Evolutionary conservation across 805 yeast genomes (phyloP).

Genomic region (Candida anglica): DNA sequence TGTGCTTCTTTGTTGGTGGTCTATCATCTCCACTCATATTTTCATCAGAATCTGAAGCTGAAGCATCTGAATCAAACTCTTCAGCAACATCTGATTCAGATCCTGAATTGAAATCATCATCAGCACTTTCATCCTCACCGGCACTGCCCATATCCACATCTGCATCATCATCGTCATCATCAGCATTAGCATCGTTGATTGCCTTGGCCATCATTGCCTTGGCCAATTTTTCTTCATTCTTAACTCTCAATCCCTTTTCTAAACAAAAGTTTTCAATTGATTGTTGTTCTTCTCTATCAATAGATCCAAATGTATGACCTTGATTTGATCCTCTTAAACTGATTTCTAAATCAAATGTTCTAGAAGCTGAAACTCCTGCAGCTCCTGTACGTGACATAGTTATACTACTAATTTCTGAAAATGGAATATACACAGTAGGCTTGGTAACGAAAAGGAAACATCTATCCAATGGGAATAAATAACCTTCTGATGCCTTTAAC

Average conservation of each 20-base stretch:
- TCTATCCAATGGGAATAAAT: slow-evolving; percentile 87
- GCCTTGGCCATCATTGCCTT: slow-evolving; percentile 78
- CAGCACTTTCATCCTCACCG: slow-evolving; percentile 70
- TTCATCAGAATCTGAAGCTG: slow-evolving; percentile 22
- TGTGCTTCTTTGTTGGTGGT: slow-evolving; percentile 32
- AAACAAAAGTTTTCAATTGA: slow-evolving; percentile 70
- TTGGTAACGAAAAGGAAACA: slow-evolving; percentile 88
- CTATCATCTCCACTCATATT: slow-evolving; percentile 17
- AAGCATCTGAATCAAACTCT: slow-evolving; percentile 73
- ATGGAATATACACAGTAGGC: slow-evolving; percentile 90
- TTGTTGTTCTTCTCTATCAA: slow-evolving; percentile 85
- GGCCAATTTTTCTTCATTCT: slow-evolving; percentile 86
- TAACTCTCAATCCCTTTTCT: slow-evolving; percentile 73
- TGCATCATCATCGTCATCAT: slow-evolving; percentile 43
- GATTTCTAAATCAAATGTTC: slow-evolving; percentile 91
- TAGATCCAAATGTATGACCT: slow-evolving; percentile 77
- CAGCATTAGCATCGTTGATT: slow-evolving; percentile 55
- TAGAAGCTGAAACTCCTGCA: slow-evolving; percentile 63
- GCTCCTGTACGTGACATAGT: slow-evolving; percentile 87
- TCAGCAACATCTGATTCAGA: slow-evolving; percentile 74
- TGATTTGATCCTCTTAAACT: slow-evolving; percentile 50
- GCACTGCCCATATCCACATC: slow-evolving; percentile 62
- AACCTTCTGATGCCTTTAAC: slow-evolving; percentile 92
- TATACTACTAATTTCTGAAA: slow-evolving; percentile 70
- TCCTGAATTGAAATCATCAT: slow-evolving; percentile 76